Percentiles rank a stretch among this genome's conserved stretches.
phyloP scores from a whole-genome alignment of 192 early-diverging fungal species.

The Coemansia nantahalensis region DNA sequence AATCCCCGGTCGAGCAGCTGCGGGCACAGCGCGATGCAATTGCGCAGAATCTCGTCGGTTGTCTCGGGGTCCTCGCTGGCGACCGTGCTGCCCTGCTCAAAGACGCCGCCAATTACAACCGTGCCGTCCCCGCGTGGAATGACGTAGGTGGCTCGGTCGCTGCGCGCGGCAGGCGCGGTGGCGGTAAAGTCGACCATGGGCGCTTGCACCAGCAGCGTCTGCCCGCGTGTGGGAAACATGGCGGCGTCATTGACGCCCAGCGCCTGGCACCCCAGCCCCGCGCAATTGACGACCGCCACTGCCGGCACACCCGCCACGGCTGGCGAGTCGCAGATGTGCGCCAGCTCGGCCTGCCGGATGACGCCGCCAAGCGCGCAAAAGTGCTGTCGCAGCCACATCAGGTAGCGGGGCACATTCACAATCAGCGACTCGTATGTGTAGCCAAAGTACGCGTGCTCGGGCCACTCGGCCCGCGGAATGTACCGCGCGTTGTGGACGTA shows the following conservation, averaged over 20 bases:
- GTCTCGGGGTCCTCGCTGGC: constrained; percentile 27
- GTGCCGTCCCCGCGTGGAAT: constrained; percentile 78
- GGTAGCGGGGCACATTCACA: constrained; percentile 63
- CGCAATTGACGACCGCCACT: constrained; percentile 69
- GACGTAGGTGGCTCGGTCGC: constrained; percentile 65
- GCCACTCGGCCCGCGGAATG: background rate
- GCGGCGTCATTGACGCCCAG: constrained; percentile 62
- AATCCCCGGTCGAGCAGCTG: constrained; percentile 9
- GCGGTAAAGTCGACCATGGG: constrained; percentile 2
- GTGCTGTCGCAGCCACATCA: constrained; percentile 59
- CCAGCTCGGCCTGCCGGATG: constrained; percentile 25
- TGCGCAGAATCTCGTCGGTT: constrained; percentile 46
- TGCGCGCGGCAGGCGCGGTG: background rate
- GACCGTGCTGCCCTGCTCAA: constrained; percentile 20
- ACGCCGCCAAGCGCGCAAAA: constrained; percentile 60
- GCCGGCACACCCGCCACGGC: background rate
- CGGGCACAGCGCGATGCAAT: constrained; percentile 49
- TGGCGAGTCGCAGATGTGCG: constrained; percentile 41
- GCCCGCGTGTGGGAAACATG: constrained; percentile 75
- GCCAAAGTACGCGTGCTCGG: constrained; percentile 2
- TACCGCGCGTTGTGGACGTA: constrained; percentile 1
- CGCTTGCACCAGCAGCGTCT: constrained; percentile 61
- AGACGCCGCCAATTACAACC: constrained; percentile 74
- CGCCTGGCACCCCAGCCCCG: constrained; percentile 60
- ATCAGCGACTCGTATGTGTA: constrained; percentile 46